These are phyloP conservation scores for Camelina laxa DNA, from an alignment of 345 rosid species.

Conservation along the genomic window DNA sequence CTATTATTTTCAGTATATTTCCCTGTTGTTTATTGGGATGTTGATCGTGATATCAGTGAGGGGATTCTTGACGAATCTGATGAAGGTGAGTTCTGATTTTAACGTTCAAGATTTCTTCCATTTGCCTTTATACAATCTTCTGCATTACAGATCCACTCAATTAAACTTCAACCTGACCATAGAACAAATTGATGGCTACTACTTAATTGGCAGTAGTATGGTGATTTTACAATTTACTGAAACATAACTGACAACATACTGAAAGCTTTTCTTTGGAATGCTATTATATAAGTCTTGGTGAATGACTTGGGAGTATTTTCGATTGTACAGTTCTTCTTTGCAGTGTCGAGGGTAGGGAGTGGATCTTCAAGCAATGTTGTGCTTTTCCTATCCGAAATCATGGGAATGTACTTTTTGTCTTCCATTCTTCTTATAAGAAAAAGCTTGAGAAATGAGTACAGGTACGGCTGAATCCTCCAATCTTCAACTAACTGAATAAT, in stretches of 20 bases:
- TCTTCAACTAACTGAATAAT: background rate
- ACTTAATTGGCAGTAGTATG: conserved; percentile 14
- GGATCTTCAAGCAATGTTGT: conserved; percentile 99
- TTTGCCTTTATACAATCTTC: conserved; percentile 9
- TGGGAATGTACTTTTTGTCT: conserved; percentile 98
- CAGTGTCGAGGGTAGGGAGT: conserved; percentile 97
- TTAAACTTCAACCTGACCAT: background rate
- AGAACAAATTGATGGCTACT: background rate
- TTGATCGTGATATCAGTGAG: conserved; percentile 92
- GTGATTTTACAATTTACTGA: background rate
- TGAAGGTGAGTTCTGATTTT: conserved; percentile 70
- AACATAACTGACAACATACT: conserved; percentile 13
- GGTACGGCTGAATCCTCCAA: conserved; percentile 47
- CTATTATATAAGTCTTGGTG: conserved; percentile 23
- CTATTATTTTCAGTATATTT: conserved; percentile 75
- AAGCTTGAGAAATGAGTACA: conserved; percentile 93
- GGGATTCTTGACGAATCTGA: conserved; percentile 89
- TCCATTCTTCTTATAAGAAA: conserved; percentile 95
- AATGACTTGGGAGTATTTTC: conserved; percentile 14
- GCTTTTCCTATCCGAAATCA: conserved; percentile 91
- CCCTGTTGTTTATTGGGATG: conserved; percentile 91
- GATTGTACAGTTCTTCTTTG: conserved; percentile 89
- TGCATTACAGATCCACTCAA: background rate
- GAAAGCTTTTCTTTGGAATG: conserved; percentile 29
- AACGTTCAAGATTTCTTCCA: conserved; percentile 1